Conservation (phyloP, 2,329 filamentous ascomycete species). For the Chaetothyriales sp. region DNA sequence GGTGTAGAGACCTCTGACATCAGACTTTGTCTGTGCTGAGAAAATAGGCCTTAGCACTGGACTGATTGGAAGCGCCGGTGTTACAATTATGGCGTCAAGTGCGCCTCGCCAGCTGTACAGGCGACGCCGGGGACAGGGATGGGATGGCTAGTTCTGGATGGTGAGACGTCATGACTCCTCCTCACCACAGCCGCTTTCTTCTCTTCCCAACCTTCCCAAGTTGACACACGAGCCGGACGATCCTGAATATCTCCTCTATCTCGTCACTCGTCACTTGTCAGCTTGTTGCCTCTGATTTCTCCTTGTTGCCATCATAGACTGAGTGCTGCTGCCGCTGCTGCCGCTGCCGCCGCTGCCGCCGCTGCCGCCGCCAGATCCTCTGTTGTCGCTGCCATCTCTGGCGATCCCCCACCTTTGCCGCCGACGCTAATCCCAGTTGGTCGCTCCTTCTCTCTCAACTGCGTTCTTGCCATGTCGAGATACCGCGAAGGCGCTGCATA, state of each 20-base stretch:
- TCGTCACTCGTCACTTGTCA: too few relatives aligned
- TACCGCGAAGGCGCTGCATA: conserved; percentile 13
- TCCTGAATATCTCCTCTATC: background rate
- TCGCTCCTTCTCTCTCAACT: conserved; percentile 1
- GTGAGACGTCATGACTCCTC: background rate
- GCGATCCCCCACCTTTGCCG: too few relatives aligned
- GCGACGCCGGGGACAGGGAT: too few relatives aligned
- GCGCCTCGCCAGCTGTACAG: too few relatives aligned
- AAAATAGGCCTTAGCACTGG: too few relatives aligned
- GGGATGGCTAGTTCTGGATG: background rate
- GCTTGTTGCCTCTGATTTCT: background rate
- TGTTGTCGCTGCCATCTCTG: too few relatives aligned
- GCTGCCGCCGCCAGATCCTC: too few relatives aligned
- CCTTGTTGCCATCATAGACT: background rate
- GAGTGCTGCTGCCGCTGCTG: background rate
- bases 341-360: background rate
- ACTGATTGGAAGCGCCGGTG: too few relatives aligned
- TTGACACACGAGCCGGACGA: background rate
- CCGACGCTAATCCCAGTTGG: too few relatives aligned
- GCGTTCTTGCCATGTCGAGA: conserved; percentile 10
- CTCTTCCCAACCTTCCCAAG: background rate
- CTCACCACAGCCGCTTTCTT: background rate
- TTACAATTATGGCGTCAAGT: too few relatives aligned
- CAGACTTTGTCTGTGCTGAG: too few relatives aligned
- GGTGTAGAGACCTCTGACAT: too few relatives aligned